A percentile compares a stretch with the other conserved stretches of the same genome.
These are phyloP conservation scores for Cichorium intybus DNA, from an alignment of 140 eudicot genomes.

Conservation along the genomic window DNA sequence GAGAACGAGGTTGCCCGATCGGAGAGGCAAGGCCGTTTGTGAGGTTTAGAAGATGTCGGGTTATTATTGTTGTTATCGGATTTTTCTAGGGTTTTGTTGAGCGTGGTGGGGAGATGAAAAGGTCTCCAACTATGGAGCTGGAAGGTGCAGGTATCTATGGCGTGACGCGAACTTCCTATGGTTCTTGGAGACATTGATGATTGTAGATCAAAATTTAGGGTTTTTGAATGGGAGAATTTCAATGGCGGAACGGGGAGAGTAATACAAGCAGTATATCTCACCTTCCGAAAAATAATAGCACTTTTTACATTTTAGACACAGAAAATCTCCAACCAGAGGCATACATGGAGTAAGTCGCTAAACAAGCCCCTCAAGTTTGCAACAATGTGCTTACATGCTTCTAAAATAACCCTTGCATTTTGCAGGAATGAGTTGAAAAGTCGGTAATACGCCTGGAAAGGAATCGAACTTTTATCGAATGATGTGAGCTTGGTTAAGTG, in stretches of 20 bases:
- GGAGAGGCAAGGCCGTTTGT: conserved; percentile 77
- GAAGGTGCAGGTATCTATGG: conserved; percentile 69
- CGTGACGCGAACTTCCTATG: conserved; percentile 44
- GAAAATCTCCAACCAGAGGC: not conserved
- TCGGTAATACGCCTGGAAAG: too few species aligned
- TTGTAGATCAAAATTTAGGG: conserved; percentile 17
- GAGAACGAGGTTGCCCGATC: conserved; percentile 76
- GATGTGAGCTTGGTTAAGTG: too few species aligned
- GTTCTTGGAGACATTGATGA: conserved; percentile 56
- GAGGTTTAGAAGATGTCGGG: conserved; percentile 30
- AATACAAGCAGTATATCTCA: conserved; percentile 1
- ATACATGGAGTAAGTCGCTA: not conserved
- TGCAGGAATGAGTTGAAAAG: not conserved
- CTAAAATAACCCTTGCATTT: not conserved
- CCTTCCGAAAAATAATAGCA: not conserved
- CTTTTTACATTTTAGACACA: not conserved
- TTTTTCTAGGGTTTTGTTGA: conserved; percentile 61
- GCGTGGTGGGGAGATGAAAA: conserved; percentile 41
- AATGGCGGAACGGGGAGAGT: not conserved
- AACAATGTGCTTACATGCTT: not conserved
- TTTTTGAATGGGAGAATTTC: conserved; percentile 12
- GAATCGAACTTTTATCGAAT: too few species aligned
- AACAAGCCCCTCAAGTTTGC: not conserved
- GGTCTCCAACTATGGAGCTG: conserved; percentile 86
- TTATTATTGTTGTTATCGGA: conserved; percentile 21